phyloP scores from a whole-genome alignment of 2,329 filamentous ascomycete genomes.

The Aspergillus sergii region DNA sequence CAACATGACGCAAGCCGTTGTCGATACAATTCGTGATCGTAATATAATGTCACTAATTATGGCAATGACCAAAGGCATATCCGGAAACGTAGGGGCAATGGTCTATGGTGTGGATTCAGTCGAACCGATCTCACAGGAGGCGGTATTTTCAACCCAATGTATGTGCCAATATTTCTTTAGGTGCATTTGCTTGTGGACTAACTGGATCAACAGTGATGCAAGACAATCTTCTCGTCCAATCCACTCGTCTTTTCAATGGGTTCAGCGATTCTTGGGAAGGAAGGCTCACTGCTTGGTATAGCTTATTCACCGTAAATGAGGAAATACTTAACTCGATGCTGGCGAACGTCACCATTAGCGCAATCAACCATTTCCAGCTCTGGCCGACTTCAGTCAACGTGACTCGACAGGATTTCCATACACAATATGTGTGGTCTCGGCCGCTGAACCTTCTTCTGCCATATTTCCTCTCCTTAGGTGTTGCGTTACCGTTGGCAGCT shows the following conservation, averaged over 20 bases:
- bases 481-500: neutral
- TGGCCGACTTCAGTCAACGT: neutral
- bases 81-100: neutral
- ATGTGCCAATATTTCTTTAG: too few relatives aligned
- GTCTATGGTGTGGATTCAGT: neutral
- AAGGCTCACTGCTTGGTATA: accelerated
- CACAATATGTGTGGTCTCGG: neutral
- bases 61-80: neutral
- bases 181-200: too few relatives aligned
- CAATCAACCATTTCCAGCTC: neutral
- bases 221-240: neutral
- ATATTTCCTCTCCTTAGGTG: neutral
- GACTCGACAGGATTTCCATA: neutral
- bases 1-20: neutral
- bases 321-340: neutral
- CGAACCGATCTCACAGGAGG: neutral
- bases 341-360: neutral
- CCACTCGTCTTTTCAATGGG: neutral
- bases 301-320: neutral
- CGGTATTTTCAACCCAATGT: neutral
- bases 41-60: neutral
- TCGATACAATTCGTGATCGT: neutral
- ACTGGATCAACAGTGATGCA: neutral
- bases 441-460: neutral
- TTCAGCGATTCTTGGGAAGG: neutral